phyloP scores from a whole-genome alignment of 352 stramenopile species.

The Globisporangium nunn region DNA sequence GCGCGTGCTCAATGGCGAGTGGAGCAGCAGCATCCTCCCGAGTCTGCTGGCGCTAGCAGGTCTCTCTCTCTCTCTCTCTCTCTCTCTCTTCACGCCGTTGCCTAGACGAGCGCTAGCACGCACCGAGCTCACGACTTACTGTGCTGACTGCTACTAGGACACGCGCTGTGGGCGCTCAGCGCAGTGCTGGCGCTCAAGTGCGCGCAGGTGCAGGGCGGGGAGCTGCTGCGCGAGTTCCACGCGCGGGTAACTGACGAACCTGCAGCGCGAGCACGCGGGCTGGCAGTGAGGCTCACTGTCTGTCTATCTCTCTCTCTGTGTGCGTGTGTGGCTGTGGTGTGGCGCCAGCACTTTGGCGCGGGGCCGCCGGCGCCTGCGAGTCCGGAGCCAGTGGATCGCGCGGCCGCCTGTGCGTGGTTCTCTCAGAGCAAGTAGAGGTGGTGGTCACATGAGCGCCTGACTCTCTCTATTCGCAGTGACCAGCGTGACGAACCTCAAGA shows the following conservation, averaged over 20 bases:
- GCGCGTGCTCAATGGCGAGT: slow-evolving; percentile 70
- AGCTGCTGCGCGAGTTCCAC: slow-evolving; percentile 56
- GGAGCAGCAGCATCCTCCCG: slow-evolving; percentile 39
- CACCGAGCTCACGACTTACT: neutral
- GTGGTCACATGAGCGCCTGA: no score
- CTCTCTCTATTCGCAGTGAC: slow-evolving; percentile 29
- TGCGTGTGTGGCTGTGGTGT: neutral
- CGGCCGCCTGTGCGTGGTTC: slow-evolving; percentile 25
- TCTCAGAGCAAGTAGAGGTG: no score
- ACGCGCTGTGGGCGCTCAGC: slow-evolving; percentile 47
- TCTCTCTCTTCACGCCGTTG: neutral
- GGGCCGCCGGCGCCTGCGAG: slow-evolving; percentile 8
- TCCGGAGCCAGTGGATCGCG: slow-evolving; percentile 18
- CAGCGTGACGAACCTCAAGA: slow-evolving; percentile 53
- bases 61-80: slow-evolving; percentile 8
- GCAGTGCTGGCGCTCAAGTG: slow-evolving; percentile 51
- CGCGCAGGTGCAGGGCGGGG: slow-evolving; percentile 52
- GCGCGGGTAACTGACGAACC: slow-evolving; percentile 26
- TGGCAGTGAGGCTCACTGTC: neutral
- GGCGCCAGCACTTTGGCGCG: slow-evolving; percentile 23
- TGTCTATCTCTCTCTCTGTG: neutral
- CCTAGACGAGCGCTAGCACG: no score
- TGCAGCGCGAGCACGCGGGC: neutral
- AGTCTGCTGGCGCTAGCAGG: slow-evolving; percentile 52
- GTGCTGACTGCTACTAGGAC: slow-evolving; percentile 14